Evolutionary conservation across 306 rosid genomes (phyloP).

Genomic region (Lablab purpureus): DNA sequence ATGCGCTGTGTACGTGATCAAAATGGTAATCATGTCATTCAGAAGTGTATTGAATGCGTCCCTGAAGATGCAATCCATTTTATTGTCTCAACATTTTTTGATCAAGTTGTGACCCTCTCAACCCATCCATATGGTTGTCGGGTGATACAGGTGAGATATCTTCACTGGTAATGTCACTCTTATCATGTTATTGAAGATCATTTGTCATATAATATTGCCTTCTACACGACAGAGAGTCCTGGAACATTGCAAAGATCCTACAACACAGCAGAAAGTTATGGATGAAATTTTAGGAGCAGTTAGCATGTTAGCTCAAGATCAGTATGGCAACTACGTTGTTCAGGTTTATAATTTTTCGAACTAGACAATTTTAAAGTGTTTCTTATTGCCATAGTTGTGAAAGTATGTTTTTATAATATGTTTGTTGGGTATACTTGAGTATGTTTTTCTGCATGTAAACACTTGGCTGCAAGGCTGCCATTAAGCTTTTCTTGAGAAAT

Average conservation of each 20-base stretch:
- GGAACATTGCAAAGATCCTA: slow-evolving; percentile 81
- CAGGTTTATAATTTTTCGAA: slow-evolving; percentile 73
- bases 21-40: slow-evolving; percentile 97
- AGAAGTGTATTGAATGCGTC: slow-evolving; percentile 92
- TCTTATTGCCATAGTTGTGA: not conserved
- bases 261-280: slow-evolving; percentile 86
- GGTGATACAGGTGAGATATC: slow-evolving; percentile 81
- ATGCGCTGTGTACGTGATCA: slow-evolving; percentile 99
- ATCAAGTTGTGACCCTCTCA: slow-evolving; percentile 91
- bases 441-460: not conserved
- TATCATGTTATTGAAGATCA: slow-evolving; percentile 2
- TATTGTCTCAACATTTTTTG: slow-evolving; percentile 90
- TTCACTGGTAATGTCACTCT: slow-evolving; percentile 3
- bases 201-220: slow-evolving; percentile 13
- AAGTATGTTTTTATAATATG: not conserved
- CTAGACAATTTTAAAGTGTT: slow-evolving; percentile 5
- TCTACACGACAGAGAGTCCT: slow-evolving; percentile 77
- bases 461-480: not conserved
- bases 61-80: slow-evolving; percentile 67
- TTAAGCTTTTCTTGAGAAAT: not conserved
- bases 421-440: not conserved
- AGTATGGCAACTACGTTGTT: slow-evolving; percentile 96
- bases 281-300: slow-evolving; percentile 93
- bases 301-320: slow-evolving; percentile 98
- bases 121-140: slow-evolving; percentile 99